Evolutionary conservation across 352 stramenopile genomes (phyloP).

Genomic region (Aphanomyces astaci): DNA sequence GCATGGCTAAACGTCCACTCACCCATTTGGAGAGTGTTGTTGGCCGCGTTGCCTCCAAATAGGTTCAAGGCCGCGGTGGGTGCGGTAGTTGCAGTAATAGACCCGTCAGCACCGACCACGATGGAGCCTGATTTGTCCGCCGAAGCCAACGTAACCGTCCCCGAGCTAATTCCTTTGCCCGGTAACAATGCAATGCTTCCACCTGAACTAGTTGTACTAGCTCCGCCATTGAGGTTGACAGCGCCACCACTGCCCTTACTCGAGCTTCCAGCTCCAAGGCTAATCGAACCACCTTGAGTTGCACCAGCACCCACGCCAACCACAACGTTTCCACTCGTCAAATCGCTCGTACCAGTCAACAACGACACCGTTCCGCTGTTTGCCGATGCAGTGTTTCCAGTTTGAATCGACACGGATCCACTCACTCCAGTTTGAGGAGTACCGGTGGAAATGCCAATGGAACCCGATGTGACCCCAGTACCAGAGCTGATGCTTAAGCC

Average conservation of each 20-base stretch:
- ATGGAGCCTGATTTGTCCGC: neutral
- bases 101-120: neutral
- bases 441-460: constrained; percentile 4
- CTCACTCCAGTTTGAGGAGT: constrained; percentile 13
- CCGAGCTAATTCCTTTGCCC: constrained; percentile 8
- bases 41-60: constrained; percentile 38
- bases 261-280: constrained; percentile 15
- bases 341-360: constrained; percentile 8
- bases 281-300: constrained; percentile 15
- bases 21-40: constrained; percentile 39
- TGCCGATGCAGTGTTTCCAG: constrained; percentile 5
- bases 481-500: neutral
- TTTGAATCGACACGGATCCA: constrained; percentile 21
- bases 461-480: neutral
- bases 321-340: constrained; percentile 19
- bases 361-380: constrained; percentile 23
- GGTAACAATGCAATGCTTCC: constrained; percentile 22
- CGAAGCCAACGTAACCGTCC: constrained; percentile 21
- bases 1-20: constrained; percentile 47
- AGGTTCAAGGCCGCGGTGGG: constrained; percentile 34
- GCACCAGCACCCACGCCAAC: constrained; percentile 17
- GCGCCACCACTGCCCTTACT: constrained; percentile 6
- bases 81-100: neutral
- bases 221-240: constrained; percentile 23
- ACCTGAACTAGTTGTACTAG: constrained; percentile 12